Evolutionary conservation across 2,329 filamentous ascomycete genomes (phyloP), one percentile per base, ranked within the genome.

Genomic region (Neopestalotiopsis sp.): DNA sequence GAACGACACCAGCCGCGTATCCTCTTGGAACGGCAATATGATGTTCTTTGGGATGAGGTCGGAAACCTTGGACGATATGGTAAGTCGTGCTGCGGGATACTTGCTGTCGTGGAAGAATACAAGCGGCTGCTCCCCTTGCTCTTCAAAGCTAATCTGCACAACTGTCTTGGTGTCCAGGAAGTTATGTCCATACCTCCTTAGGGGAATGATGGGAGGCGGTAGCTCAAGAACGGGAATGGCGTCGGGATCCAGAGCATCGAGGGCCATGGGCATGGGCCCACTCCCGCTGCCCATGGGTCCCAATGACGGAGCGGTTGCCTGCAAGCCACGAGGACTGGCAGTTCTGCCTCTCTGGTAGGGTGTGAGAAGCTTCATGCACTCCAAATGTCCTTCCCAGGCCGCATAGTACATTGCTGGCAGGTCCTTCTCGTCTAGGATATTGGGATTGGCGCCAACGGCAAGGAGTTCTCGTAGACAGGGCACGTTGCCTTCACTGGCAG

Each of bases 101-200:
- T 98, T 97, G 77, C 94, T 94, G 74, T 97, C 93, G 77, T 98
- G 95, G 83, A 98, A 98, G 82, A 99, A 99, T n/a, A 93, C 83
- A 65, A 99, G 91, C 0, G 96, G 93, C 68, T 88, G 88, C 64
- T 96, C 89, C 64, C 87, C 90, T 32, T 89, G 85, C 70, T 92
- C 91, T 65, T 95, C 94, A 76, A 99, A 98, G 74, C 88, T 94
- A 72, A 99, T 92, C 76, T 98, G 94, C 13, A 99, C 91, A 72
- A 98, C 97, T 0, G 95, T 97, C 83, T 98, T 99, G 38, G 94
- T 97, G 77, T 99, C 96, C 45, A 99, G 86, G 85, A 99, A 99
- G 80, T 98, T 99, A 83, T 99, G 96, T 17, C 96, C 96, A 76
- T 99, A 99, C 75, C 96, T 89, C 73, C 96, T 90, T 62, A 98